A percentile compares a stretch with the other conserved stretches of the same genome.
Conservation (phyloP, 2,329 filamentous ascomycete genomes). For the Helotiales sp. region DNA sequence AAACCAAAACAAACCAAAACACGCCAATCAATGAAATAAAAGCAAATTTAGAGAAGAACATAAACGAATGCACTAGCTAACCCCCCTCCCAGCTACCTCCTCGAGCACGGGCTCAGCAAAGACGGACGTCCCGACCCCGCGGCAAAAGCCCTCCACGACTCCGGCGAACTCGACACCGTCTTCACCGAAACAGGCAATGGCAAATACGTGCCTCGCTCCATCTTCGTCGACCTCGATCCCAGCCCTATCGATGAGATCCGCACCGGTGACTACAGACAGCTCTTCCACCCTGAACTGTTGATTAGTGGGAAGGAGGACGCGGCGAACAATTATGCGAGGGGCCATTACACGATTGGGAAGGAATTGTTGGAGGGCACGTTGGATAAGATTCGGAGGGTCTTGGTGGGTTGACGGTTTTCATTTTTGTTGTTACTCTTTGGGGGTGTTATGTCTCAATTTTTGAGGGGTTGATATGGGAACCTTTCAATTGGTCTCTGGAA, state of each 20-base stretch:
- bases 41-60: not conserved
- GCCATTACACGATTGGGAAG: conserved; percentile 72
- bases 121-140: conserved; percentile 64
- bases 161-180: conserved; percentile 67
- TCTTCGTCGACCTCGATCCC: conserved; percentile 70
- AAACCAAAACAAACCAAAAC: not conserved
- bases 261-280: conserved; percentile 63
- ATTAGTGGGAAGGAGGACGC: conserved; percentile 73
- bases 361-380: conserved; percentile 67
- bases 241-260: conserved; percentile 72
- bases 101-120: conserved; percentile 66
- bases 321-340: conserved; percentile 72
- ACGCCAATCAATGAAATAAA: not conserved
- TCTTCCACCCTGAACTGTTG: conserved; percentile 70
- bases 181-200: conserved; percentile 67
- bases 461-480: too few relatives aligned
- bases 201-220: conserved; percentile 71
- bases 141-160: conserved; percentile 55
- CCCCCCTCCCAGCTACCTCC: conserved; percentile 57
- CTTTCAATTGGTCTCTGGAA: too few relatives aligned
- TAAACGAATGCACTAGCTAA: conserved; percentile 19
- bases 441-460: too few relatives aligned
- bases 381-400: conserved; percentile 67
- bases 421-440: not conserved
- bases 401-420: conserved; percentile 50